phyloP scores from a whole-genome alignment of 305 asterid species.

The Fraxinus nigra region DNA sequence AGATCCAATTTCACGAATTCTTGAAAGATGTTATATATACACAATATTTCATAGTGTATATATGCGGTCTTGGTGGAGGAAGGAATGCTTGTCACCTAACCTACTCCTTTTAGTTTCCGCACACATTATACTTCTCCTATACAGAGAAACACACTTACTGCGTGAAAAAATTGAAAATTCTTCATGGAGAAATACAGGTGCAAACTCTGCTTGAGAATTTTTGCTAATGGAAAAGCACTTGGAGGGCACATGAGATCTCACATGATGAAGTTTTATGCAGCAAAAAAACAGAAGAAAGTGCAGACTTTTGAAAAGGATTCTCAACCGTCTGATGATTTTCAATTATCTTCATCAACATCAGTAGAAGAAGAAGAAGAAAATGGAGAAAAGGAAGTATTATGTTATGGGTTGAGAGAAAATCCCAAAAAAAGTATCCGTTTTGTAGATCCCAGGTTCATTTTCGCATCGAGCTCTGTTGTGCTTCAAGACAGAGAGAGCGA shows the following conservation, averaged over 20 bases:
- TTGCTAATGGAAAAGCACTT: constrained; percentile 70
- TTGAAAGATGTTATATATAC: constrained; percentile 1
- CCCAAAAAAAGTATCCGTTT: constrained; percentile 20
- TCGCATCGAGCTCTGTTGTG: constrained; percentile 29
- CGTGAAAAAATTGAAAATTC: background rate
- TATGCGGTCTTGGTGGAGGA: constrained; percentile 44
- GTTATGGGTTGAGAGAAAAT: constrained; percentile 26
- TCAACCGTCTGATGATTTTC: constrained; percentile 32
- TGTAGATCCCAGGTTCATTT: constrained; percentile 30
- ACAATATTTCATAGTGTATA: constrained; percentile 16
- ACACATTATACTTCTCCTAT: constrained; percentile 9
- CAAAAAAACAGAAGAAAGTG: constrained; percentile 4
- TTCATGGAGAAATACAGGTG: constrained; percentile 68
- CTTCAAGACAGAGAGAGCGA: constrained; percentile 59
- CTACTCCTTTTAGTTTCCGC: constrained; percentile 78
- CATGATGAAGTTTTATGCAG: constrained; percentile 43
- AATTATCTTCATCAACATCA: constrained; percentile 31
- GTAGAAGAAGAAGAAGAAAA: constrained; percentile 25
- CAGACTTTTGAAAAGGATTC: background rate
- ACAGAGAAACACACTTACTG: constrained; percentile 20
- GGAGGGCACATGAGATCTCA: constrained; percentile 98
- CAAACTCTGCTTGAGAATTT: constrained; percentile 56
- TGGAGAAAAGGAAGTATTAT: constrained; percentile 12
- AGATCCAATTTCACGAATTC: constrained; percentile 21
- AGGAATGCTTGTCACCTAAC: constrained; percentile 72